phyloP scores from a whole-genome alignment of 495 filamentous ascomycete species.

The Platismatia glauca region DNA sequence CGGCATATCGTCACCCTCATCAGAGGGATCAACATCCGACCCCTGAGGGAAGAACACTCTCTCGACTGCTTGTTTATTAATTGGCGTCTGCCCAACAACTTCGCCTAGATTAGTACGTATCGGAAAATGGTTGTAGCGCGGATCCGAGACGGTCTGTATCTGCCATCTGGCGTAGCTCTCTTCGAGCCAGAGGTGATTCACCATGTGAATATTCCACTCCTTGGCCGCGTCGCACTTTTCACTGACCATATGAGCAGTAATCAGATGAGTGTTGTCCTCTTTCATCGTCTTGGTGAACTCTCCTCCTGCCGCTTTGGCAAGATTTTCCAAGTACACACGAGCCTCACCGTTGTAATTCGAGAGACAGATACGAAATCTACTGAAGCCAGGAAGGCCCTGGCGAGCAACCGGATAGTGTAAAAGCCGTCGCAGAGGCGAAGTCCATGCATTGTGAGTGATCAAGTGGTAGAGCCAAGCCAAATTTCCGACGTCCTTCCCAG shows the following conservation, averaged over 20 bases:
- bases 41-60: slow-evolving; percentile 42
- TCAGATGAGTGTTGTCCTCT: slow-evolving; percentile 87
- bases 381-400: slow-evolving; percentile 68
- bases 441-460: slow-evolving; percentile 82
- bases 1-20: slow-evolving; percentile 21
- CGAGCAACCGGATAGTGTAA: slow-evolving; percentile 82
- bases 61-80: slow-evolving; percentile 49
- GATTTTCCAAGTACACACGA: slow-evolving; percentile 83
- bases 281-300: slow-evolving; percentile 89
- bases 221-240: slow-evolving; percentile 86
- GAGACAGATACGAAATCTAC: slow-evolving; percentile 66
- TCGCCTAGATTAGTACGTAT: slow-evolving; percentile 83
- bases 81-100: slow-evolving; percentile 75
- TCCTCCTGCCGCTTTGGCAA: slow-evolving; percentile 73
- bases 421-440: slow-evolving; percentile 65
- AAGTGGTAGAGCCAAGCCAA: slow-evolving; percentile 88
- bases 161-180: slow-evolving; percentile 89
- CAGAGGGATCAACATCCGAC: slow-evolving; percentile 24
- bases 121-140: slow-evolving; percentile 75
- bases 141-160: slow-evolving; percentile 53
- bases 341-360: slow-evolving; percentile 97
- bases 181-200: slow-evolving; percentile 96
- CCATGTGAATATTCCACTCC: slow-evolving; percentile 83
- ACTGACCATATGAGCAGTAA: slow-evolving; percentile 76
- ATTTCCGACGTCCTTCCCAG: slow-evolving; percentile 77